These are phyloP conservation scores for Raphanus raphanistrum DNA, from an alignment of 345 rosid species.

Conservation along the genomic window DNA sequence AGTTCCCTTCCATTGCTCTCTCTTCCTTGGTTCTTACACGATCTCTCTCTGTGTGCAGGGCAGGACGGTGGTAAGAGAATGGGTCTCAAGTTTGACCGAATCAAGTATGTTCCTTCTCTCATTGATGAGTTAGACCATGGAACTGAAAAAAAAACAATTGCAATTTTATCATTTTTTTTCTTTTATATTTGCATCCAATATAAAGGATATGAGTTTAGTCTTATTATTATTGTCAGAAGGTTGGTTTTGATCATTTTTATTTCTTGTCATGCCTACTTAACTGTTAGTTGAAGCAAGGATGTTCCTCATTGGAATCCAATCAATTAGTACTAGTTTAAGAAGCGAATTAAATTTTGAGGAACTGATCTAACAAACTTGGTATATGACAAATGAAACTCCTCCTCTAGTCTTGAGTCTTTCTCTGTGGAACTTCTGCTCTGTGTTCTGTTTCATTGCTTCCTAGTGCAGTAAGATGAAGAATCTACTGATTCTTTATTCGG, in stretches of 20 bases:
- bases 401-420: background rate
- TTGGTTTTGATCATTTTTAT: conserved; percentile 1
- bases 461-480: conserved; percentile 1
- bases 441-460: background rate
- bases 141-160: background rate
- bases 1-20: background rate
- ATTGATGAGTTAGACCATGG: background rate
- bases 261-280: background rate
- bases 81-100: conserved; percentile 89
- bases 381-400: background rate
- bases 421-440: conserved; percentile 16
- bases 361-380: background rate
- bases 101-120: conserved; percentile 57
- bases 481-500: background rate
- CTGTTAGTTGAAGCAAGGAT: background rate
- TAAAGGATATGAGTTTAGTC: background rate
- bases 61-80: conserved; percentile 93
- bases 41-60: conserved; percentile 47
- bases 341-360: background rate
- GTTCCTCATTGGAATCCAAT: background rate
- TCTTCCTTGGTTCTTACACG: conserved; percentile 4
- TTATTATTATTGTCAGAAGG: background rate
- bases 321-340: background rate
- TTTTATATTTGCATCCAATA: background rate
- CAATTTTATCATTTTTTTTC: no score